Evolutionary conservation across 768 basidiomycete genomes (phyloP).

Genomic region (Pisolithus marmoratus): DNA sequence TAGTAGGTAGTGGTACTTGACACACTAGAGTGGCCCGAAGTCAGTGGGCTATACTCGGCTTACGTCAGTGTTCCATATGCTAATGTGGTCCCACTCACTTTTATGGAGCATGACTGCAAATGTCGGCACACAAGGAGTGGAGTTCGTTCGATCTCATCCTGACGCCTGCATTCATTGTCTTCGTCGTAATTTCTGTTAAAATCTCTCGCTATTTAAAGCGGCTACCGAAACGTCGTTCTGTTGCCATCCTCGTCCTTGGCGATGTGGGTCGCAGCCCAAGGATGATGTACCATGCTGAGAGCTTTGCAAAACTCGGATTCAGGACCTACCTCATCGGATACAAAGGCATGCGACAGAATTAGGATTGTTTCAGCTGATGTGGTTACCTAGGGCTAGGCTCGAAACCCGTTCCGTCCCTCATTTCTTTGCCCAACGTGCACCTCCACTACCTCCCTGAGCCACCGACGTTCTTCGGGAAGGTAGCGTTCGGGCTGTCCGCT

Average conservation of each 20-base stretch:
- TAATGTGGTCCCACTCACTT: no score
- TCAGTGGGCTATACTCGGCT: background rate
- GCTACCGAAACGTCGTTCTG: conserved; percentile 48
- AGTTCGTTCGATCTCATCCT: no score
- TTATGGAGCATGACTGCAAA: no score
- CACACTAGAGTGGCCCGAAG: no score
- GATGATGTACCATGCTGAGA: conserved; percentile 99
- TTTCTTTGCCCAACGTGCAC: conserved; percentile 56
- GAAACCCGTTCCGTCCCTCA: conserved; percentile 67
- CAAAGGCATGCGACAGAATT: conserved; percentile 48
- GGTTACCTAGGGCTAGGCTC: conserved; percentile 48
- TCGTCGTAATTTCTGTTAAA: conserved; percentile 10
- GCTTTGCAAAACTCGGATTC: conserved; percentile 77
- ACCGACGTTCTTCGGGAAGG: conserved; percentile 41
- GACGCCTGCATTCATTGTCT: background rate
- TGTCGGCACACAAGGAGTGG: no score
- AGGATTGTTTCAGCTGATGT: conserved; percentile 1
- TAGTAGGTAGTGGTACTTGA: background rate
- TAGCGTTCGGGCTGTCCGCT: conserved; percentile 69
- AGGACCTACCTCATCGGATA: conserved; percentile 82
- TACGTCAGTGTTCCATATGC: background rate
- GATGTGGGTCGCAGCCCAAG: conserved; percentile 94
- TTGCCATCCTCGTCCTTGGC: conserved; percentile 89
- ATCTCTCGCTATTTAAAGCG: conserved; percentile 13
- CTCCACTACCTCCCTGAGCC: conserved; percentile 65